These are phyloP conservation scores for Colletotrichum sp. DNA, from an alignment of 2,329 filamentous ascomycete species.

Conservation along the genomic window DNA sequence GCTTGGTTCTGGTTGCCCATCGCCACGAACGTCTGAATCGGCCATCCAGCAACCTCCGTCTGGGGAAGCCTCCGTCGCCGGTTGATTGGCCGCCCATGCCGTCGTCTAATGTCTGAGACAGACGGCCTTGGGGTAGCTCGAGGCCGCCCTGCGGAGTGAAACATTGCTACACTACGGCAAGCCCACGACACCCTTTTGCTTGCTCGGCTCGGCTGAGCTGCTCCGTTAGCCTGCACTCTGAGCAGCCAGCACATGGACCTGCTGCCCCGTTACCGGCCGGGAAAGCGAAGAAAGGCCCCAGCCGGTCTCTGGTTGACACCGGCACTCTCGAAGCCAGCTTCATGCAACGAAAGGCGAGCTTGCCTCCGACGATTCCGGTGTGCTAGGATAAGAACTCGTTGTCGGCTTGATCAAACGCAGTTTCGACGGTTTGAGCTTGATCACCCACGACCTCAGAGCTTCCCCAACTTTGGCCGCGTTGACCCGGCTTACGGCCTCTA, in stretches of 20 bases:
- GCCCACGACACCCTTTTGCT: neutral
- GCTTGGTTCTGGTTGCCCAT: neutral
- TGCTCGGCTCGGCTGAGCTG: neutral
- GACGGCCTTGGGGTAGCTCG: neutral
- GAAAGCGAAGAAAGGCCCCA: neutral
- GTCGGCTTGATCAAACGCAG: neutral
- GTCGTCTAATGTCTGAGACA: constrained; percentile 13
- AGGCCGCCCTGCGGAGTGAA: constrained; percentile 6
- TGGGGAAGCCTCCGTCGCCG: neutral
- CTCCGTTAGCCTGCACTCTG: neutral
- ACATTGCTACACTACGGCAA: neutral
- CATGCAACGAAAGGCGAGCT: neutral
- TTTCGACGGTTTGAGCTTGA: neutral
- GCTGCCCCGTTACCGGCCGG: neutral
- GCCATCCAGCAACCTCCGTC: neutral
- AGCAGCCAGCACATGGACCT: neutral
- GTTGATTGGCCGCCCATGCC: neutral
- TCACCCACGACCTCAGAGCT: neutral
- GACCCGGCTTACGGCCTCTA: neutral
- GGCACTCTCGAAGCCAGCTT: neutral
- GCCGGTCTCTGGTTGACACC: neutral
- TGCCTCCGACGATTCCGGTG: neutral
- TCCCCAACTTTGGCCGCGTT: neutral
- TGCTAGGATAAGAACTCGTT: neutral
- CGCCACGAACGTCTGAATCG: neutral